A percentile compares a stretch with the other conserved stretches of the same genome.
These are phyloP conservation scores for Sistotremastrum suecicum DNA, from an alignment of 768 basidiomycete genomes.

Conservation along the genomic window DNA sequence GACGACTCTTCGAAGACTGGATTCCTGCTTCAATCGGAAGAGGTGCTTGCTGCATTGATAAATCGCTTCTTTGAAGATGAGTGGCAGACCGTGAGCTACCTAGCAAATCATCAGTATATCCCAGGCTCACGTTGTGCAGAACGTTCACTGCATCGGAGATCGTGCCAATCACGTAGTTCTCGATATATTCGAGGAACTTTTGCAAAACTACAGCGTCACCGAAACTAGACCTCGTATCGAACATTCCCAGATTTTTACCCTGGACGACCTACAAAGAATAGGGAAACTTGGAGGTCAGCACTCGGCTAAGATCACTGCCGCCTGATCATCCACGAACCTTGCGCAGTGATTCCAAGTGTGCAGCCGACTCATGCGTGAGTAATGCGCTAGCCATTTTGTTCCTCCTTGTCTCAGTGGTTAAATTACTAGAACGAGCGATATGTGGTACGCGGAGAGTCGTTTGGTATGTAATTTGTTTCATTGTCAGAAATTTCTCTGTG, in stretches of 20 bases:
- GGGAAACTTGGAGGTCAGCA: constrained; percentile 58
- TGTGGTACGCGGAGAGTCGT: constrained; percentile 82
- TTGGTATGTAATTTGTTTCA: constrained; percentile 29
- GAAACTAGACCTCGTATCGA: constrained; percentile 70
- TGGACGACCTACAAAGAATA: constrained; percentile 52
- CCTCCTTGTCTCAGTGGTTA: background rate
- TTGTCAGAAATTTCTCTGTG: background rate
- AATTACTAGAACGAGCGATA: constrained; percentile 61
- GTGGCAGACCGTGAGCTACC: constrained; percentile 65
- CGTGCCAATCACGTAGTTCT: constrained; percentile 73
- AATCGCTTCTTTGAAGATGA: constrained; percentile 53
- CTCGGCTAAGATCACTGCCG: constrained; percentile 1
- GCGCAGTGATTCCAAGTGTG: constrained; percentile 79
- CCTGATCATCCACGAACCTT: constrained; percentile 3
- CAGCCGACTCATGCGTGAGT: constrained; percentile 86
- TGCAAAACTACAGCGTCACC: constrained; percentile 42
- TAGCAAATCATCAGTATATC: background rate
- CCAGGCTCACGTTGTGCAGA: constrained; percentile 29
- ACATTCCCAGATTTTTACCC: constrained; percentile 81
- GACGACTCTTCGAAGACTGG: constrained; percentile 64
- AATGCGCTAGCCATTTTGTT: background rate
- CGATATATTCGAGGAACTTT: constrained; percentile 63
- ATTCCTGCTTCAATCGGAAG: constrained; percentile 45
- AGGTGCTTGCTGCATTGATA: constrained; percentile 38
- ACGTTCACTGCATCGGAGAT: constrained; percentile 82